Evolutionary conservation across 805 yeast species (phyloP).

Genomic region (Yamadazyma philogaea): DNA sequence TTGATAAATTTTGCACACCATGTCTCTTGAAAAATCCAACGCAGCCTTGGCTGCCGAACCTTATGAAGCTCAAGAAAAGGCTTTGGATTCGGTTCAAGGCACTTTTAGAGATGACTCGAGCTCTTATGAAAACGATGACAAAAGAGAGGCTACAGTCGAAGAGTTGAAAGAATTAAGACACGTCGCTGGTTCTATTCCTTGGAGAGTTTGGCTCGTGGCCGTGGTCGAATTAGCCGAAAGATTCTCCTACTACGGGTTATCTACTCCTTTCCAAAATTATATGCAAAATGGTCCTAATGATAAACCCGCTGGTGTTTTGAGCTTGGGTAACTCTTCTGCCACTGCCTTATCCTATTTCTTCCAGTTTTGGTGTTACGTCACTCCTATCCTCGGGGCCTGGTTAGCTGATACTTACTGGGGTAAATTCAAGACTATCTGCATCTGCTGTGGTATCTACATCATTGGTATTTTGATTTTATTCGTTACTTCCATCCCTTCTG

Average conservation of each 20-base stretch:
- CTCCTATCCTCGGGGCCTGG: slow-evolving; percentile 76
- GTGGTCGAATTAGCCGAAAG: slow-evolving; percentile 79
- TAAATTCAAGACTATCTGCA: slow-evolving; percentile 63
- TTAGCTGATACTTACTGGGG: slow-evolving; percentile 74
- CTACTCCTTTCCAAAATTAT: slow-evolving; percentile 75
- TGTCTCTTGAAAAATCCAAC: slow-evolving; percentile 4
- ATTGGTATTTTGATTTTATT: slow-evolving; percentile 62
- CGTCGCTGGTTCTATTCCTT: slow-evolving; percentile 50
- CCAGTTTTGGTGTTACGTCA: slow-evolving; percentile 79
- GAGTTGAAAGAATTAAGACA: slow-evolving; percentile 52
- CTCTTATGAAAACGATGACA: slow-evolving; percentile 24
- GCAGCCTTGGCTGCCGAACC: not conserved
- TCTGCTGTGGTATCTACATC: slow-evolving; percentile 57
- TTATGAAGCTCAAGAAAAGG: not conserved
- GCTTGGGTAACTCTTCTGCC: slow-evolving; percentile 59
- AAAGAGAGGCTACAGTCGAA: slow-evolving; percentile 48
- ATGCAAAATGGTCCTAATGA: slow-evolving; percentile 55
- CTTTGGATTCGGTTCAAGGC: not conserved
- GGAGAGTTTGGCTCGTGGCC: slow-evolving; percentile 60
- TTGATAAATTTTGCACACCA: not conserved
- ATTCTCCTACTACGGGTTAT: slow-evolving; percentile 75
- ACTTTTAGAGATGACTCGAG: not conserved
- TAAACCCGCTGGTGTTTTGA: slow-evolving; percentile 48
- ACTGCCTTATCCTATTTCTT: slow-evolving; percentile 71
- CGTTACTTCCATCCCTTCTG: slow-evolving; percentile 65